Percentiles rank a stretch among this genome's conserved stretches.
Conservation (phyloP, 176 grass and related monocot genomes). For the Rhipidocladum racemiflorum region DNA sequence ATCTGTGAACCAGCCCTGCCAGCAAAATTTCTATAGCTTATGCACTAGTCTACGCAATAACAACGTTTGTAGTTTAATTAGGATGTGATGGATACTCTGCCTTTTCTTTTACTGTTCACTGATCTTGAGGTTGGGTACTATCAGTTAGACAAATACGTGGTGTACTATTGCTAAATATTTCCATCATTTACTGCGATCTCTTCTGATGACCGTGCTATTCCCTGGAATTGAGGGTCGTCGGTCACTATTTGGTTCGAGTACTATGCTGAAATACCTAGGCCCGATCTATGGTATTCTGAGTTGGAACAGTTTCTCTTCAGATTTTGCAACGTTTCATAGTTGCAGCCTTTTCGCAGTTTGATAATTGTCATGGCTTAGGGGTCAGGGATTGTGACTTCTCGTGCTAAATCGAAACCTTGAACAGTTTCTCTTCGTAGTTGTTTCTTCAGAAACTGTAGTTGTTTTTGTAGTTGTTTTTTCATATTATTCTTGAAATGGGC, state of each 20-base stretch:
- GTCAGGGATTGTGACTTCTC: neutral
- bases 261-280: neutral
- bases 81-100: slow-evolving; percentile 10
- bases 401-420: neutral
- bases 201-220: slow-evolving; percentile 1
- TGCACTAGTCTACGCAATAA: neutral
- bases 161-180: neutral
- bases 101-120: neutral
- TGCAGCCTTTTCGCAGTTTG: neutral
- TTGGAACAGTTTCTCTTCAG: neutral
- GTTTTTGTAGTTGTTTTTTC: neutral
- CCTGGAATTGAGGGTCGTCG: neutral
- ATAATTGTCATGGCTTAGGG: neutral
- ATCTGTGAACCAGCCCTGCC: slow-evolving; percentile 3
- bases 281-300: neutral
- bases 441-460: neutral
- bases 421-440: neutral
- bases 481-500: neutral
- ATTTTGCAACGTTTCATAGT: neutral
- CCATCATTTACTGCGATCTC: slow-evolving; percentile 1
- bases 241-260: neutral
- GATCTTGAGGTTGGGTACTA: neutral
- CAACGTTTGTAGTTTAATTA: neutral
- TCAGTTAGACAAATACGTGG: neutral
- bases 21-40: neutral